Evolutionary conservation across 495 filamentous ascomycete species (phyloP).

Genomic region (Bacidia gigantensis): DNA sequence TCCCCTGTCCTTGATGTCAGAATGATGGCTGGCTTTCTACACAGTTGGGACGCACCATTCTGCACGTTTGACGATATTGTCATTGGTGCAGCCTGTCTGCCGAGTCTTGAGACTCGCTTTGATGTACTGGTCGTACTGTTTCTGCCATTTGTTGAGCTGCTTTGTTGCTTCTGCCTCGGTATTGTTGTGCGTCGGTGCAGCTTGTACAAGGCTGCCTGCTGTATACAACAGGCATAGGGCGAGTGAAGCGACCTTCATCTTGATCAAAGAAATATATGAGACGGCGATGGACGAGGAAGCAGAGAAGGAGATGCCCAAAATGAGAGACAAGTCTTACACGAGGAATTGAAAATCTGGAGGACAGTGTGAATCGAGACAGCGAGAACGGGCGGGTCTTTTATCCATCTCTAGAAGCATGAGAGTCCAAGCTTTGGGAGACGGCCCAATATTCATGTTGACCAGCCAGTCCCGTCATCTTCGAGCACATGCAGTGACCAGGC

Average conservation of each 20-base stretch:
- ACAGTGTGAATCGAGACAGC: too few relatives aligned
- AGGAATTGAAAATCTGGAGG: too few relatives aligned
- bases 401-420: too few relatives aligned
- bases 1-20: conserved; percentile 22
- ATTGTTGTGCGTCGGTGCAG: neutral
- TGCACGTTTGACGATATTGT: conserved; percentile 10
- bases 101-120: conserved; percentile 6
- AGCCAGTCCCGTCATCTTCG: too few relatives aligned
- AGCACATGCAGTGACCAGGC: too few relatives aligned
- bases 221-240: neutral
- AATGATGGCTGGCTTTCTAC: neutral
- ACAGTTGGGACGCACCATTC: conserved; percentile 7
- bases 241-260: conserved; percentile 6
- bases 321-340: too few relatives aligned
- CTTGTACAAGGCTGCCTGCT: neutral
- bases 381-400: too few relatives aligned
- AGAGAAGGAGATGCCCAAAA: too few relatives aligned
- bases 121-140: conserved; percentile 9
- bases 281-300: too few relatives aligned
- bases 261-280: too few relatives aligned
- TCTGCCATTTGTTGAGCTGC: conserved; percentile 3
- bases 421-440: too few relatives aligned
- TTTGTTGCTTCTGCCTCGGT: conserved; percentile 2
- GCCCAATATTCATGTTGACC: too few relatives aligned
- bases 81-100: conserved; percentile 5